Evolutionary conservation across 768 basidiomycete species (phyloP), one percentile per base, ranked within the genome.

Genomic region (Lactifluus subvellereus): DNA sequence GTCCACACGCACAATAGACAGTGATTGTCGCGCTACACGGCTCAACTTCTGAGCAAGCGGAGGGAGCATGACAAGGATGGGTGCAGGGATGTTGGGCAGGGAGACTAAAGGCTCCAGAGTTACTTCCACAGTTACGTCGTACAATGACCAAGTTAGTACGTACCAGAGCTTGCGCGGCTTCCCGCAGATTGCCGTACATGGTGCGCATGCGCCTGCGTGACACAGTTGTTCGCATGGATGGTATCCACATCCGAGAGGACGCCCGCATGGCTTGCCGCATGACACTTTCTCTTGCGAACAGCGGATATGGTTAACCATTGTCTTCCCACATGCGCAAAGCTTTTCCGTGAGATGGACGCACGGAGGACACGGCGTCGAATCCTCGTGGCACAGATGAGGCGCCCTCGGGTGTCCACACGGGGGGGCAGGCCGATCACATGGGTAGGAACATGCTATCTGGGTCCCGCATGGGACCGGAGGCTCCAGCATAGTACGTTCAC

Each of bases 391-490:
- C 6, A 79, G 74, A 73, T 98, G 97, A 0, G 80, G 80, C 0
- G 84, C 80, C 63, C 81, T 82, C 0, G 88, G 83, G 69, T 98
- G 97, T 0, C 94, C 95, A 68, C 97, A 99, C 0, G 81, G 69
- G 0, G 86, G 87, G 1, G 83, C 74, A 1, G 87, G 84, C 2
- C 82, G 80, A 40, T 82, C 77, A 73, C 97, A 99, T 0, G 90
- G 93, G 74, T 88, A 90, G 1, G 77, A 74, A 70, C 97, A 99
- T 42, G 77, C 74, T 67, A 99, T 84, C 32, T 75, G 76, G 0
- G 89, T 94, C 16, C 91, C 93, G 68, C 96, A 98, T 0, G 88
- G 83, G 42, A 97, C 85, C 0, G 95, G 95, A 0, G 95, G 95
- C 38, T 94, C 88, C 22, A 94, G 75, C 16, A 91, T 80, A 2